A percentile compares a stretch with the other conserved stretches of the same genome.
phyloP scores from a whole-genome alignment of 371 early-diverging fungal species.

The Haplosporangium sp. region DNA sequence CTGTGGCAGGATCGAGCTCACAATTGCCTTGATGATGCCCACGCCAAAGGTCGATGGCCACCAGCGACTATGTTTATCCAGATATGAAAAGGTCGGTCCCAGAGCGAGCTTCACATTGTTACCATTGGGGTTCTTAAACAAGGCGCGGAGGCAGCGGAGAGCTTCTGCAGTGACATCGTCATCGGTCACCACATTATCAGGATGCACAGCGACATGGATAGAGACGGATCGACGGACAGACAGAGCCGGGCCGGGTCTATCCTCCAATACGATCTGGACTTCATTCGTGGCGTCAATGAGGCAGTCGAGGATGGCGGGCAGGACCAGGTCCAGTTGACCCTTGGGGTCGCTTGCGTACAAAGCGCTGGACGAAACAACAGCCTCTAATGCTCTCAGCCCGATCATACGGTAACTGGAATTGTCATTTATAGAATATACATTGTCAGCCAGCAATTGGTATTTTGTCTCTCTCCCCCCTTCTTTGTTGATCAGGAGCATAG shows the following conservation, averaged over 20 bases:
- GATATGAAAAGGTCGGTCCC: constrained; percentile 58
- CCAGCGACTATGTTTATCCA: constrained; percentile 72
- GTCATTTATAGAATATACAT: background rate
- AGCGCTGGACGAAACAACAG: constrained; percentile 64
- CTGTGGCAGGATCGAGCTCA: constrained; percentile 71
- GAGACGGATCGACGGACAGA: constrained; percentile 45
- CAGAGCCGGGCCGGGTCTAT: background rate
- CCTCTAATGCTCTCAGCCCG: constrained; percentile 67
- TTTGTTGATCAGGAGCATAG: background rate
- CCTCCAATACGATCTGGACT: constrained; percentile 26
- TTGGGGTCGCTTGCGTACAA: constrained; percentile 67
- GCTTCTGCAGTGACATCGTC: constrained; percentile 57
- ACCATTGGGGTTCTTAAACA: constrained; percentile 63
- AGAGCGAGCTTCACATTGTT: constrained; percentile 61
- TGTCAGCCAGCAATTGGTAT: too few species aligned
- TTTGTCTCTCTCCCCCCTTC: background rate
- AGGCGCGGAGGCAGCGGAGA: constrained; percentile 57
- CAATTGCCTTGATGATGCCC: constrained; percentile 64
- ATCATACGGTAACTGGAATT: constrained; percentile 62
- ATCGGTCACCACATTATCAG: constrained; percentile 48
- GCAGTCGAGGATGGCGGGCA: constrained; percentile 66
- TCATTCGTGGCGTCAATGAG: constrained; percentile 36
- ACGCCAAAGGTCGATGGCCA: constrained; percentile 64
- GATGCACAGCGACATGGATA: constrained; percentile 22
- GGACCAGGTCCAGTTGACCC: constrained; percentile 63